Percentiles rank a stretch among this genome's conserved stretches.
Conservation (phyloP, 257 asterid genomes). For the Rhazya stricta region DNA sequence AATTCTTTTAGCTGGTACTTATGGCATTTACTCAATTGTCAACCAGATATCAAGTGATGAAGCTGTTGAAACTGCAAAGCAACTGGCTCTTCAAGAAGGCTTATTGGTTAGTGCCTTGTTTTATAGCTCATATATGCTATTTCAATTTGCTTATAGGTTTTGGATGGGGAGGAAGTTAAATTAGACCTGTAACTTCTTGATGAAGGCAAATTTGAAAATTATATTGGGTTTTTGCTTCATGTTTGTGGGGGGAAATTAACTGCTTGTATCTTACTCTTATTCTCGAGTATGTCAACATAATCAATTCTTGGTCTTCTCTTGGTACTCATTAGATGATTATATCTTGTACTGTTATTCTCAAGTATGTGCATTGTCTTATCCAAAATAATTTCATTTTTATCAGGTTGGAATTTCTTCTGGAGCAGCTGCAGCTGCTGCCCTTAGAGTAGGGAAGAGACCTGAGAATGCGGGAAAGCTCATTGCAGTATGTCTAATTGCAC, state of each 20-base stretch:
- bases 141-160: background rate
- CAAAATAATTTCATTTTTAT: constrained; percentile 7
- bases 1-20: background rate
- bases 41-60: constrained; percentile 81
- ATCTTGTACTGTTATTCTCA: background rate
- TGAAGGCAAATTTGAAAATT: background rate
- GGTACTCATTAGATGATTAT: background rate
- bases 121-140: background rate
- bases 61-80: constrained; percentile 87
- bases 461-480: constrained; percentile 97
- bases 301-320: background rate
- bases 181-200: background rate
- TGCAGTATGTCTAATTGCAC: constrained; percentile 42
- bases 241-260: background rate
- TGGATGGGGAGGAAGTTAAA: background rate
- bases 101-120: constrained; percentile 60
- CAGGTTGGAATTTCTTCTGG: constrained; percentile 99
- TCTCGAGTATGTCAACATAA: no score
- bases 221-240: background rate
- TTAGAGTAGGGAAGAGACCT: constrained; percentile 77
- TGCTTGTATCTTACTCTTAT: no score
- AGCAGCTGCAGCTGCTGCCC: constrained; percentile 97
- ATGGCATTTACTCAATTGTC: constrained; percentile 10
- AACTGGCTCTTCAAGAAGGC: constrained; percentile 93
- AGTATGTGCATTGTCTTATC: background rate